These are phyloP conservation scores for Raphanus raphanistrum DNA, from an alignment of 345 rosid species.

Conservation along the genomic window DNA sequence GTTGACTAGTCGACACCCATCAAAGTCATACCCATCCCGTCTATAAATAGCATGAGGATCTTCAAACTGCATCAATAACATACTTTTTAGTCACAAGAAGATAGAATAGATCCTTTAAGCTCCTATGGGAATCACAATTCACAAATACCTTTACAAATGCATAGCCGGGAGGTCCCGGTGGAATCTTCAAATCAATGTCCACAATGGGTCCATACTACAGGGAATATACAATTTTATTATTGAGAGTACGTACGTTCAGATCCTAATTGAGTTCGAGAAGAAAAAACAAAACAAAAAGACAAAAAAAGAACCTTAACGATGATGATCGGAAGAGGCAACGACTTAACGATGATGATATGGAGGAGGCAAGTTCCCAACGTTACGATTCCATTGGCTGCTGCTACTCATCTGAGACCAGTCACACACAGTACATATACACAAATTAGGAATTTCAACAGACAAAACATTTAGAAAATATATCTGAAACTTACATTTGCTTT, in stretches of 20 bases:
- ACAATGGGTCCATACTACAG: constrained; percentile 88
- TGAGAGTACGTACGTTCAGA: not conserved
- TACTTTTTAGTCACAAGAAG: too few species aligned
- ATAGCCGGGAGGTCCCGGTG: constrained; percentile 96
- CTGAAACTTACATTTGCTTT: constrained; percentile 2
- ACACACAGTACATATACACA: too few species aligned
- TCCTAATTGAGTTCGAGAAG: not conserved
- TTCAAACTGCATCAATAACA: constrained; percentile 58
- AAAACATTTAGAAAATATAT: not conserved
- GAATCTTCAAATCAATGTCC: constrained; percentile 87
- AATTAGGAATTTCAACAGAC: too few species aligned
- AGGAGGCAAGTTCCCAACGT: constrained; percentile 86
- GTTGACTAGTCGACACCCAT: constrained; percentile 56
- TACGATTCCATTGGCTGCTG: constrained; percentile 71
- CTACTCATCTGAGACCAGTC: constrained; percentile 52
- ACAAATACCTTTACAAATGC: constrained; percentile 86
- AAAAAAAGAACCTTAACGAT: too few species aligned
- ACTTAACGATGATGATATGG: too few species aligned
- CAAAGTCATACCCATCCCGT: constrained; percentile 90
- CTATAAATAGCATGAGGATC: constrained; percentile 89
- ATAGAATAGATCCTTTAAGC: too few species aligned
- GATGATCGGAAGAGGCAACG: too few species aligned
- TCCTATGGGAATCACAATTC: too few species aligned
- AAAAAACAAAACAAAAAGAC: constrained; percentile 7
- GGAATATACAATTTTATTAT: not conserved